Evolutionary conservation across 2,329 filamentous ascomycete species (phyloP), one percentile per base, ranked within the genome.

Genomic region (Harringtonia aguacate): DNA sequence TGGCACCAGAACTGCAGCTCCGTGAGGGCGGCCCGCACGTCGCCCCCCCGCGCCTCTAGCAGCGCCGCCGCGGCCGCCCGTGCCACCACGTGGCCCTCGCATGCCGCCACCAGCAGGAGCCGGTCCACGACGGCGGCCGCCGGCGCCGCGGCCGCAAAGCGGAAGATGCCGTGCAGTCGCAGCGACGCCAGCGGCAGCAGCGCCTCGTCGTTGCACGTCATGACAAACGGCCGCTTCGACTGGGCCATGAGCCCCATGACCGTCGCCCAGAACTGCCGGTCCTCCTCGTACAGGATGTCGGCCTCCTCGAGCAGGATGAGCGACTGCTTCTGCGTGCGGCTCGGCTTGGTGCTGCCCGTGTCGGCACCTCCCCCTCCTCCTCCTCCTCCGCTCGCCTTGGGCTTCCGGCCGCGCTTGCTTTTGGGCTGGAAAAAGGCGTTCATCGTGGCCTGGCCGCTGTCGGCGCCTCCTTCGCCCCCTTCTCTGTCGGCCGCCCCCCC

Each of bases 1-100:
- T 98, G 92, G 59, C 94, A 98, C 90, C 90, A 98, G 58, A 94
- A 92, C 58, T 94, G 82, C 24, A 98, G 72, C 48, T 97, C 88
- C 45, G 75, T 80, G 39, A 98, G 77, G 3, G 83, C 81, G 20
- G 82, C 86, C 44, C 92, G 80, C 13, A 98, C 65, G 58, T 98
- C 92, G 24, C 72, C 64, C 3, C 72, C 60, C 43, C 84, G 82
- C 14, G 77, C 77, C 43, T 73, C 68, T 55, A 88, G 95, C 3
- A 98, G 70, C 8, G 75, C 67, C 41, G 73, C 69, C 1, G 94
- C 72, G 0, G 86, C 77, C 22, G 75, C 60, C 34, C 86, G 75
- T 33, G 72, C 64, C 13, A 98, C 65, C 1, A 86, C 65, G 61
- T 98, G 92, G 0, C 92, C 92, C 63, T 98, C 92, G 46, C 83